These are phyloP conservation scores for Xylaria bambusicola DNA, from an alignment of 495 filamentous ascomycete species.

Conservation along the genomic window DNA sequence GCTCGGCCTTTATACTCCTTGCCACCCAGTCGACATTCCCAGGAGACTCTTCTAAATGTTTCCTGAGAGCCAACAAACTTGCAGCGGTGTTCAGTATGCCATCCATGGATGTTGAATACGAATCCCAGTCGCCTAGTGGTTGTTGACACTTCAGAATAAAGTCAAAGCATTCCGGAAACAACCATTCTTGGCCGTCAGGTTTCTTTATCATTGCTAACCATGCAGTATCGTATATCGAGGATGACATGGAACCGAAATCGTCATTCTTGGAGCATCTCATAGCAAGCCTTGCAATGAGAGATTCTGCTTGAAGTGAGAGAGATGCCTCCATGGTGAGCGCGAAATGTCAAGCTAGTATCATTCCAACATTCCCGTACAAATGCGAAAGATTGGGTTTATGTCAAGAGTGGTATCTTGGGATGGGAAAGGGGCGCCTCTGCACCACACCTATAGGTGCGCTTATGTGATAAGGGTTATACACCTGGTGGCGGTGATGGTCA, in stretches of 20 bases:
- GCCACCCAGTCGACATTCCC: not conserved
- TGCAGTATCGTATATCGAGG: constrained; percentile 48
- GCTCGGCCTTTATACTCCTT: constrained; percentile 10
- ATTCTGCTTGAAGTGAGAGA: not conserved
- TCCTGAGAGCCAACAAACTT: constrained; percentile 32
- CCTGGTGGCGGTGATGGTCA: too few relatives aligned
- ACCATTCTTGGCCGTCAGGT: constrained; percentile 25
- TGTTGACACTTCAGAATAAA: constrained; percentile 17
- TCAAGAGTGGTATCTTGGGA: too few relatives aligned
- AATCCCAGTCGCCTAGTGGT: constrained; percentile 33
- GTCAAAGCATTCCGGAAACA: constrained; percentile 41
- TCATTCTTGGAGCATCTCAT: not conserved
- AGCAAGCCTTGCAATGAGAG: not conserved
- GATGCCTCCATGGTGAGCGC: too few relatives aligned
- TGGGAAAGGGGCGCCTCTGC: too few relatives aligned
- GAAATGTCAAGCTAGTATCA: too few relatives aligned
- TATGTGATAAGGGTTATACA: too few relatives aligned
- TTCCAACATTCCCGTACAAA: too few relatives aligned
- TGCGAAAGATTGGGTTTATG: too few relatives aligned
- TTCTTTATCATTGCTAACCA: constrained; percentile 49
- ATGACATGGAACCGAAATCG: constrained; percentile 25
- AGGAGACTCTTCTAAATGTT: constrained; percentile 11
- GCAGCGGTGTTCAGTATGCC: constrained; percentile 41
- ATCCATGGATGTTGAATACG: constrained; percentile 31
- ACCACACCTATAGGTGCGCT: too few relatives aligned